Base-by-base conservation (phyloP, 192 early-diverging fungal species). In the Coemansia sp. region DNA sequence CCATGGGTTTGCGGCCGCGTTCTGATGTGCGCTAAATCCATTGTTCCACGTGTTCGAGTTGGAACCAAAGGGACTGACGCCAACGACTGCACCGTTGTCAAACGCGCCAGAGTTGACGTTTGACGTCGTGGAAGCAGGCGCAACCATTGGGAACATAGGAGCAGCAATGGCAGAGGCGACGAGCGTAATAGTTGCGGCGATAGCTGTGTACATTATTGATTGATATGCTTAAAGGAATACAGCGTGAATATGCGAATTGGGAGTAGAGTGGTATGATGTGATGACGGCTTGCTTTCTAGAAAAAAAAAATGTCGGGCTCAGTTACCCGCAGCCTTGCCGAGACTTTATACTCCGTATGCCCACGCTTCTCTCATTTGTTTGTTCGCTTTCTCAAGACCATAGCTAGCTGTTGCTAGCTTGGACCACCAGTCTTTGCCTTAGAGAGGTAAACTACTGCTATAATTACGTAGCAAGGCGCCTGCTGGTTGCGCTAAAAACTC, bases 71-170 rank as follows among this genome's bases (percentile, higher is more conserved):
- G 75, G 75, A 40, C 72, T 77, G 8, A 82, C 72, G 24, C 77
- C 74, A 18, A 75, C 41, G 29, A 72, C 68, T 1, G 71, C 67
- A 0, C 75, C 80, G n/a, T 74, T 82, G 51, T 82, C 75, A 68
- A 77, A 82, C 1, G 80, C 80, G 15, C 75, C 80, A 61, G 79
- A 82, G 69, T 77, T 77, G 7, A 75, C 75, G 33, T 82, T 82
- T 41, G 75, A 72, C 18, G 75, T 72, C 16, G 75, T 77, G 0
- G 80, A 65, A 2, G 69, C 72, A 12, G 75, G 68, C 0, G 31
- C 80, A 46, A 43, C 79, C 41, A 70, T 49, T 0, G 80, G 80
- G 18, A 77, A 27, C 36, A 82, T 24, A 2, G 75, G 75, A 5
- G 74, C 72, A 13, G 80, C 71, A 3, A 63, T 65, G n/a, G 47